phyloP scores from a whole-genome alignment of 495 filamentous ascomycete genomes.

The Jackrogersella multiformis region DNA sequence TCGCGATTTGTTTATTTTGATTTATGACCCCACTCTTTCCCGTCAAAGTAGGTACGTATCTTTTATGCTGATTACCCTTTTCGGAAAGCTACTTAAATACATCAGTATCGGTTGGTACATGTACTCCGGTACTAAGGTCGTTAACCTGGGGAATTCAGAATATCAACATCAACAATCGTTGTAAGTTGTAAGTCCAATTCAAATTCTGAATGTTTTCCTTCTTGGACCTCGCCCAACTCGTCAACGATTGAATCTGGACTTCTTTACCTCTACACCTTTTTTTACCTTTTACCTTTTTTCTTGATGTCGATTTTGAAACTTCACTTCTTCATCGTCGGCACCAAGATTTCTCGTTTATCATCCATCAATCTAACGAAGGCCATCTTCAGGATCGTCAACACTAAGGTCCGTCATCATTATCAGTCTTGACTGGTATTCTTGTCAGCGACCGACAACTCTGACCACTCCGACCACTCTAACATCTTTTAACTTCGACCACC shows the following conservation, averaged over 20 bases:
- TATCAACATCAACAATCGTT: slow-evolving; percentile 40
- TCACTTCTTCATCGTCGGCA: neutral
- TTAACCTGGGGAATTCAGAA: slow-evolving; percentile 13
- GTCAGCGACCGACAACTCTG: no score
- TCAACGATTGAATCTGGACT: no score
- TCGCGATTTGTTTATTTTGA: slow-evolving; percentile 44
- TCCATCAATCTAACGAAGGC: neutral
- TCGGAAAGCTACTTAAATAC: neutral
- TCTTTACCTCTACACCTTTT: neutral
- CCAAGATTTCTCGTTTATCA: no score
- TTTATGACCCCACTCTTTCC: slow-evolving; percentile 31
- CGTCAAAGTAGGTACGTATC: slow-evolving; percentile 18
- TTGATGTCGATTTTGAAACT: neutral
- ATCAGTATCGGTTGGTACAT: neutral
- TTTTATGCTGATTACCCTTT: slow-evolving; percentile 27
- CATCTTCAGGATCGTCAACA: neutral
- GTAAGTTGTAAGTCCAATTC: no score
- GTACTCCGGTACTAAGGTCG: neutral
- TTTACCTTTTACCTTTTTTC: neutral
- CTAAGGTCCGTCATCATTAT: no score
- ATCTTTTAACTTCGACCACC: no score
- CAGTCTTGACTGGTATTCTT: no score
- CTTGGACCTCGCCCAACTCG: no score
- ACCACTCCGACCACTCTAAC: no score
- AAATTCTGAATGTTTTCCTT: neutral